These are phyloP conservation scores for Pseudocercospora fuligena DNA, from an alignment of 2,329 filamentous ascomycete genomes.

Conservation along the genomic window DNA sequence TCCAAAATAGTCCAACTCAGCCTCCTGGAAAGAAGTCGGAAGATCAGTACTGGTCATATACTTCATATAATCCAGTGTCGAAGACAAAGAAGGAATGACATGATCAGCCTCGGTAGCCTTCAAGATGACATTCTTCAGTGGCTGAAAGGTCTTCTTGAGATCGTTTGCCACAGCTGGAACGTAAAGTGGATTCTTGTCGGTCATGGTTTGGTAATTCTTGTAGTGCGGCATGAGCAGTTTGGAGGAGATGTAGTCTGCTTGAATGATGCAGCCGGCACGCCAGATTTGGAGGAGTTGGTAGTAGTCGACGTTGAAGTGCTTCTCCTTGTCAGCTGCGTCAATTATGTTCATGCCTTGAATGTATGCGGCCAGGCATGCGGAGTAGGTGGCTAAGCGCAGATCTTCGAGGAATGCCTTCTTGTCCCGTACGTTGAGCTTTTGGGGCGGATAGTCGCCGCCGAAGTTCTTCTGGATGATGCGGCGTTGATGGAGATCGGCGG, in stretches of 20 bases:
- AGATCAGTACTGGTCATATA: slow-evolving; percentile 63
- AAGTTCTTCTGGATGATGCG: slow-evolving; percentile 56
- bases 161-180: slow-evolving; percentile 58
- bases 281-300: slow-evolving; percentile 63
- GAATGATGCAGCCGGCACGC: slow-evolving; percentile 73
- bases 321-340: slow-evolving; percentile 60
- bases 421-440: slow-evolving; percentile 40
- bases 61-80: slow-evolving; percentile 70
- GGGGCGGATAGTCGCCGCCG: slow-evolving; percentile 47
- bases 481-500: slow-evolving; percentile 64
- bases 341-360: slow-evolving; percentile 71
- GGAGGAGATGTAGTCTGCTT: slow-evolving; percentile 64
- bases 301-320: slow-evolving; percentile 65
- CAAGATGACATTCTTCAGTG: slow-evolving; percentile 62
- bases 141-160: slow-evolving; percentile 55
- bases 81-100: slow-evolving; percentile 63
- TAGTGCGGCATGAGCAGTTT: slow-evolving; percentile 60
- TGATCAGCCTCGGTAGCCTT: slow-evolving; percentile 62
- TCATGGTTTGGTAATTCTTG: slow-evolving; percentile 33
- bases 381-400: slow-evolving; percentile 65
- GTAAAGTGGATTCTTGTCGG: slow-evolving; percentile 54
- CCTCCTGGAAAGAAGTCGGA: slow-evolving; percentile 72
- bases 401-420: slow-evolving; percentile 58
- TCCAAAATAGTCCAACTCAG: slow-evolving; percentile 73
- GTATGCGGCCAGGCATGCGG: slow-evolving; percentile 65